These are phyloP conservation scores for Phytopythium chamaehyphon DNA, from an alignment of 352 stramenopile genomes.

Conservation along the genomic window DNA sequence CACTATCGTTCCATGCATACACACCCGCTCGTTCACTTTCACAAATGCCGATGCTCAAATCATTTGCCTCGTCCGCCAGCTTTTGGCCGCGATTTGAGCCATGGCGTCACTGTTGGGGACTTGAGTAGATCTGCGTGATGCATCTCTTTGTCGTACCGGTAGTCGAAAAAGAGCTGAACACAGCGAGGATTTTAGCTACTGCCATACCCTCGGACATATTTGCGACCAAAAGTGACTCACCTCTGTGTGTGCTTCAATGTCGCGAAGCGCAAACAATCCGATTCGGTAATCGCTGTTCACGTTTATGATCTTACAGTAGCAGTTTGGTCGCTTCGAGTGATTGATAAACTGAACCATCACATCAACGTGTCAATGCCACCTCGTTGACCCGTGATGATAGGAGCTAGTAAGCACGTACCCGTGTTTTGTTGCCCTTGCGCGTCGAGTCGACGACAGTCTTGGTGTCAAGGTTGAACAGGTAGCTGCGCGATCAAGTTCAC, in stretches of 20 bases:
- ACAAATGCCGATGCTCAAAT: background rate
- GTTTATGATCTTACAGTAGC: constrained; percentile 86
- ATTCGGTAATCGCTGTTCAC: constrained; percentile 93
- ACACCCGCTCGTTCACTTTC: too few relatives aligned
- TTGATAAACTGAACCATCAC: constrained; percentile 92
- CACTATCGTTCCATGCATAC: too few relatives aligned
- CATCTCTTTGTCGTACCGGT: constrained; percentile 72
- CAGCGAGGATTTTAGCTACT: background rate
- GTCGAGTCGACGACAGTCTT: constrained; percentile 92
- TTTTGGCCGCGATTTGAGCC: constrained; percentile 40
- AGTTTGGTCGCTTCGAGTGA: constrained; percentile 85
- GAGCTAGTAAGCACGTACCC: constrained; percentile 36
- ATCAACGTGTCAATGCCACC: too few relatives aligned
- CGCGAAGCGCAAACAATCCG: constrained; percentile 87
- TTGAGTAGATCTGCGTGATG: constrained; percentile 59
- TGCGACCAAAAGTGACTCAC: constrained; percentile 27
- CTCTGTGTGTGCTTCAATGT: constrained; percentile 88
- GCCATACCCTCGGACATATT: too few relatives aligned
- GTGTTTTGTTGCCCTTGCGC: constrained; percentile 93
- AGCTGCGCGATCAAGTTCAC: constrained; percentile 32
- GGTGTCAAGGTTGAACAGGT: constrained; percentile 93
- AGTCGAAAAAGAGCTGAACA: constrained; percentile 84
- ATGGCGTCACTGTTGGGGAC: constrained; percentile 52
- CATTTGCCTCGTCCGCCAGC: constrained; percentile 1
- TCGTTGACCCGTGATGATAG: too few relatives aligned